Evolutionary conservation across 495 filamentous ascomycete genomes (phyloP), one percentile per base, ranked within the genome.

Genomic region (Penicillium waksmanii): DNA sequence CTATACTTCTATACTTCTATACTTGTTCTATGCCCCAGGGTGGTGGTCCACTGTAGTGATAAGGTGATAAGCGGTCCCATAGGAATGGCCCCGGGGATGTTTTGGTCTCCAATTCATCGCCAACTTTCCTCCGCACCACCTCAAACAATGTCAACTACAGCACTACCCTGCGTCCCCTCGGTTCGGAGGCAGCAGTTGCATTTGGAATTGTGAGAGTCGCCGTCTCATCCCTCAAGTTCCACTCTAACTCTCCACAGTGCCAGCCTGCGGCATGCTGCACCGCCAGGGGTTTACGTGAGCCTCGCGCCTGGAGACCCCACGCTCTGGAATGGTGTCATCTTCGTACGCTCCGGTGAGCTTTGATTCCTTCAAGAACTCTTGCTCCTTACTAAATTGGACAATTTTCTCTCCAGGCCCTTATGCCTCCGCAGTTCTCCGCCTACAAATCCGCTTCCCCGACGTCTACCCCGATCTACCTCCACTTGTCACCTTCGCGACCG

Each of bases 251-350:
- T 31, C 31, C 53, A 34, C 72, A 96, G 94, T 71, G 84, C 91
- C 53, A 90, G 89, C 56, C 78, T 98, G 55, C 93, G 89, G 72
- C 82, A 89, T 72, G 86, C 87, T 35, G 88, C 89, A 72, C 93
- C 93, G 18, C 83, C 88, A 52, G 94, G 94, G 47, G 82, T 97
- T 44, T 97, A 93, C 71, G 82, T 96, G 73, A 92, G 80, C 70
- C 82, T 96, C 50, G 87, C 87, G n/a, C 89, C 90, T 0, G 89
- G 89, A 25, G 88, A 95, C 66, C 86, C 90, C 11, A 84, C 84
- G 31, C 77, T 90, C 31, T 98, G 94, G 94, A 87, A 84, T 53
- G 92, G 92, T n/a, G 87, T 96, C 8, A 76, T 97, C 6, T 97
- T 97, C 67, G 86, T 96, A 52, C 90, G 92, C 38, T 89, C 89